phyloP scores from a whole-genome alignment of 2,329 filamentous ascomycete species.

The Aspergillus novoparasiticus region DNA sequence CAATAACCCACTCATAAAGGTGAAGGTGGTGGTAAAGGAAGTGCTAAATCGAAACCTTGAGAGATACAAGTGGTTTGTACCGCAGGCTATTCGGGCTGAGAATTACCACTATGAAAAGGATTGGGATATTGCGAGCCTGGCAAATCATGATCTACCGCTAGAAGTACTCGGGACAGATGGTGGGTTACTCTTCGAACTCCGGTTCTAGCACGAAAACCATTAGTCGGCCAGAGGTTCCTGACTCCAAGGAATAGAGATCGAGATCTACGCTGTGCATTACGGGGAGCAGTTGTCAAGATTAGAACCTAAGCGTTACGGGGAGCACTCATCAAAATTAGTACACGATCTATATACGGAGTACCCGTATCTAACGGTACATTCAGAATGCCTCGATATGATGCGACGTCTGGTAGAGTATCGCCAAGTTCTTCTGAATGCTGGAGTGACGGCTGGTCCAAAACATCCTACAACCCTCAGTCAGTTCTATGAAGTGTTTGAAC shows the following conservation, averaged over 20 bases:
- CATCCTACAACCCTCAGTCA: background rate
- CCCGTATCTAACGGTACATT: background rate
- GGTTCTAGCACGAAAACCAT: no score
- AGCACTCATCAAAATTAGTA: background rate
- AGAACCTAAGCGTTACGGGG: background rate
- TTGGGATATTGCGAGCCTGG: background rate
- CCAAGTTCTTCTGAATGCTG: background rate
- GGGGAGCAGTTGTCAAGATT: background rate
- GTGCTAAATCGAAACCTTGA: background rate
- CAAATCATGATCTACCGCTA: background rate
- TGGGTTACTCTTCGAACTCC: background rate
- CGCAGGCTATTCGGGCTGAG: background rate
- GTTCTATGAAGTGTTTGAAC: constrained; percentile 2
- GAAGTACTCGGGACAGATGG: constrained; percentile 1
- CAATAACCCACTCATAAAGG: background rate
- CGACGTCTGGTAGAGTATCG: background rate
- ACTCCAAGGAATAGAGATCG: background rate
- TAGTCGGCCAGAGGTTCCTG: background rate
- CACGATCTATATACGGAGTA: background rate
- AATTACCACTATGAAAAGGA: background rate
- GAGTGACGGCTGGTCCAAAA: background rate
- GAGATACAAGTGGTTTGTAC: background rate
- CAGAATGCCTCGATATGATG: background rate
- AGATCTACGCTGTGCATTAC: background rate
- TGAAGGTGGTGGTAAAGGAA: background rate